Evolutionary conservation across 129 eudicot species (phyloP).

Genomic region (Escallonia rubra): DNA sequence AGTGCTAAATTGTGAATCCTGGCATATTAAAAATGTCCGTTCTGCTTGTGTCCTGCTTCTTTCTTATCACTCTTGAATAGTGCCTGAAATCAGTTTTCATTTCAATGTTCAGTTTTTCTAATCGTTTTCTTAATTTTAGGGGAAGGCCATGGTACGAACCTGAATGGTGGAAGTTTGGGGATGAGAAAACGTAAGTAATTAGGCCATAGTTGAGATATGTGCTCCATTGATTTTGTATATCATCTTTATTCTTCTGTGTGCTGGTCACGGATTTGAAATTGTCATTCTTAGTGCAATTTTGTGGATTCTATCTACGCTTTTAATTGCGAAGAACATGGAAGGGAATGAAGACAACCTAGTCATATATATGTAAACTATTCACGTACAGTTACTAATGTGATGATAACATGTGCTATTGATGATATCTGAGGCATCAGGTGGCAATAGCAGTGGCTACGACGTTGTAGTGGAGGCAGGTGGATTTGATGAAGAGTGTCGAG

Average conservation of each 20-base stretch:
- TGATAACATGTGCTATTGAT: no score
- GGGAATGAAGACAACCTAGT: no score
- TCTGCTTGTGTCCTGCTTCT: not conserved
- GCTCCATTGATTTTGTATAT: not conserved
- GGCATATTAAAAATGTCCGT: not conserved
- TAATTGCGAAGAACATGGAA: no score
- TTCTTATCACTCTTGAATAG: not conserved
- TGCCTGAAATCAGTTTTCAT: not conserved
- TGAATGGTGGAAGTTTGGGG: constrained; percentile 99
- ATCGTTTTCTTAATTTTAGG: constrained; percentile 34
- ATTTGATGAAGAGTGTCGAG: no score
- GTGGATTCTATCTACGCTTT: not conserved
- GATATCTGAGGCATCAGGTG: no score
- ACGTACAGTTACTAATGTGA: no score
- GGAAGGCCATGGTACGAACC: constrained; percentile 94
- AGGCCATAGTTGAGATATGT: not conserved
- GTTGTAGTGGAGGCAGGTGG: no score
- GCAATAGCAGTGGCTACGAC: no score
- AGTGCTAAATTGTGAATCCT: no score
- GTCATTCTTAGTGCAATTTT: not conserved
- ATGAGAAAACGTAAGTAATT: constrained; percentile 76
- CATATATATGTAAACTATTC: no score
- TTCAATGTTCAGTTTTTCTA: not conserved
- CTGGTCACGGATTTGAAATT: not conserved
- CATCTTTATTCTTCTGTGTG: not conserved